Evolutionary conservation across 1,139 yeast species (phyloP).

Genomic region (Blastobotrys capitulatus): DNA sequence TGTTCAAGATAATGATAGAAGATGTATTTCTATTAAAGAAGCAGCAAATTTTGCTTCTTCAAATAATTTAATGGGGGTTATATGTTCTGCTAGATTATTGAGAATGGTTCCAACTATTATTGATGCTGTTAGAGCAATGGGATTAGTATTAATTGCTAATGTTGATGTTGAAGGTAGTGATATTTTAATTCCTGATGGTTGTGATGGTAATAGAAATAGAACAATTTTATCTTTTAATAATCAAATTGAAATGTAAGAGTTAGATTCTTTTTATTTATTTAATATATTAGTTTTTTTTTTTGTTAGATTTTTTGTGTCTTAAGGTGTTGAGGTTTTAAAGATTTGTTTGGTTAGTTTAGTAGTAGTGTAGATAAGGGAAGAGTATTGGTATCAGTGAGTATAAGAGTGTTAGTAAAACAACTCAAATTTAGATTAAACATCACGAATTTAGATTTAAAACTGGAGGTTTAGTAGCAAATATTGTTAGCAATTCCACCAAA

Average conservation of each 20-base stretch:
- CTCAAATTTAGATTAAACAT: too few relatives aligned
- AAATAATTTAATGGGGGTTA: conserved; percentile 80
- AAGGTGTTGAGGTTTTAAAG: too few relatives aligned
- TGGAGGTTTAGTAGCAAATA: too few relatives aligned
- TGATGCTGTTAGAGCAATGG: conserved; percentile 71
- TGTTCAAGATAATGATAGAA: conserved; percentile 34
- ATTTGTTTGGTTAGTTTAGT: too few relatives aligned
- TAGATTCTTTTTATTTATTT: not conserved
- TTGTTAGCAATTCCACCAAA: too few relatives aligned
- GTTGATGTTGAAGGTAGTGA: conserved; percentile 15
- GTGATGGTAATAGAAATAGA: conserved; percentile 68
- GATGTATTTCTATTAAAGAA: conserved; percentile 52
- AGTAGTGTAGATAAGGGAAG: too few relatives aligned
- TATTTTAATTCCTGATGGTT: conserved; percentile 39
- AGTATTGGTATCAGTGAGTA: too few relatives aligned
- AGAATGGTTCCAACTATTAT: conserved; percentile 70
- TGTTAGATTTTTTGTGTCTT: not conserved
- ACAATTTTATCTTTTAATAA: conserved; percentile 67
- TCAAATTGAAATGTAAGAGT: conserved; percentile 54
- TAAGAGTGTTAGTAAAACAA: too few relatives aligned
- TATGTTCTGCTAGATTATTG: conserved; percentile 66
- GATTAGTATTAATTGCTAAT: conserved; percentile 73
- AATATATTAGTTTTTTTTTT: not conserved
- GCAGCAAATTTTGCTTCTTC: conserved; percentile 68
- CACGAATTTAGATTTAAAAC: too few relatives aligned